Evolutionary conservation across 2,329 filamentous ascomycete genomes (phyloP), one percentile per base, ranked within the genome.

Genomic region (Cladosporium velox): DNA sequence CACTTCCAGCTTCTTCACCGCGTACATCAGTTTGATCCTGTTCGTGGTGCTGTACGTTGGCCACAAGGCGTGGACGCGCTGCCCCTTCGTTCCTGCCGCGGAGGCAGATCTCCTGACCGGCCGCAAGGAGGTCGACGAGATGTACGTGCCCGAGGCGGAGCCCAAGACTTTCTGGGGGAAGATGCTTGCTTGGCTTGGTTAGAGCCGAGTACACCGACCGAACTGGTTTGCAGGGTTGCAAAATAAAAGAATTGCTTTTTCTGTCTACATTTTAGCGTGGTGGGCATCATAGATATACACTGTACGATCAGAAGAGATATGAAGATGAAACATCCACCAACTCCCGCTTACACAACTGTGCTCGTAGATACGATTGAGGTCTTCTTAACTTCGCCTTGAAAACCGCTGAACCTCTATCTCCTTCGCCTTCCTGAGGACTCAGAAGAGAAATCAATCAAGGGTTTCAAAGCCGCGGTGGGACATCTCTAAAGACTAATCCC

Each of bases 1-100:
- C 67, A 74, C 90, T 0, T 84, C 88, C 7, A 87, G 85, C 7
- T 95, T 94, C 75, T 77, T 94, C 32, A 92, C 92, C 77, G 81
- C 78, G 3, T 93, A 93, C 76, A 87, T 88, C 59, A 92, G 91
- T 84, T 85, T 93, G 60, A 85, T 85, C 5, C 78, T 92, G 1
- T 92, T 91, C 73, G 90, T 90, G 0, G 70, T 88, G 0, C 79
- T 94, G 2, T 93, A 86, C 74, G 51, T 89, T 3, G 86, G 85
- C 6, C 94, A 90, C 88, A 95, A 94, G 77, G 35, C 91, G 66
- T 79, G 88, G 18, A 82, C 85, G 55, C 72, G 76, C 65, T 77
- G 75, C 57, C 74, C 74, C 41, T 79, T 82, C 55, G 73, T 83
- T 67, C 77, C 75, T 10, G 71, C 80, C 3, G 67, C 68, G 5